Percentiles rank a stretch among this genome's conserved stretches.
These are phyloP conservation scores for Mycena metata DNA, from an alignment of 768 basidiomycete species.

Conservation along the genomic window DNA sequence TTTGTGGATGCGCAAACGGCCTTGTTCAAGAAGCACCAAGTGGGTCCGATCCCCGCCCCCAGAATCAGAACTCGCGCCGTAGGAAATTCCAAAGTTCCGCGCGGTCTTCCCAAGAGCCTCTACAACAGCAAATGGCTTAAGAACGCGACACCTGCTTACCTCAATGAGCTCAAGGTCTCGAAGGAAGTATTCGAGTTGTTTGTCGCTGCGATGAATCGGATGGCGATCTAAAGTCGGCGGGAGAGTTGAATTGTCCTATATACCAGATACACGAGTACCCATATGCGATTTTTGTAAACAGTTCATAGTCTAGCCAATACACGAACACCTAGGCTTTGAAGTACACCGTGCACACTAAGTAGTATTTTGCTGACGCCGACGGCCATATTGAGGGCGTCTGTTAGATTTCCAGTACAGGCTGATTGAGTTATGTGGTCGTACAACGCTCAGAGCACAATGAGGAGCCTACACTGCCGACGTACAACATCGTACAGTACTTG, in stretches of 20 bases:
- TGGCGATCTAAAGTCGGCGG: slow-evolving; percentile 23
- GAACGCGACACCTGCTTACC: slow-evolving; percentile 17
- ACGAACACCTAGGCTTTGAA: slow-evolving; percentile 16
- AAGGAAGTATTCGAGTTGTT: slow-evolving; percentile 33
- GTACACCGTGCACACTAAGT: too few relatives aligned
- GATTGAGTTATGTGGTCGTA: too few relatives aligned
- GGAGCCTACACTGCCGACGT: too few relatives aligned
- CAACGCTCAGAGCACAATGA: too few relatives aligned
- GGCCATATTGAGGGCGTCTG: too few relatives aligned
- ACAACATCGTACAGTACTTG: neutral
- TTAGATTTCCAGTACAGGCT: too few relatives aligned
- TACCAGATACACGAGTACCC: neutral
- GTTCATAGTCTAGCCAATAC: slow-evolving; percentile 18
- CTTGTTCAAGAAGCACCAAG: slow-evolving; percentile 17
- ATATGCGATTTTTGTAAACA: neutral
- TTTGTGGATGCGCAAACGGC: slow-evolving; percentile 33
- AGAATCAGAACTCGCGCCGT: slow-evolving; percentile 8
- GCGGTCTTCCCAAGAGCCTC: slow-evolving; percentile 34
- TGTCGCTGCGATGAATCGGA: slow-evolving; percentile 28
- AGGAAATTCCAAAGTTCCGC: slow-evolving; percentile 21
- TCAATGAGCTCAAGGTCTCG: slow-evolving; percentile 29
- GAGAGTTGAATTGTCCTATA: neutral
- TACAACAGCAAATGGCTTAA: slow-evolving; percentile 33
- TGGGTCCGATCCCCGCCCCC: slow-evolving; percentile 13
- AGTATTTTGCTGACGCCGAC: too few relatives aligned